Evolutionary conservation across 2,329 filamentous ascomycete species (phyloP).

Genomic region (Alternaria metachromatica): DNA sequence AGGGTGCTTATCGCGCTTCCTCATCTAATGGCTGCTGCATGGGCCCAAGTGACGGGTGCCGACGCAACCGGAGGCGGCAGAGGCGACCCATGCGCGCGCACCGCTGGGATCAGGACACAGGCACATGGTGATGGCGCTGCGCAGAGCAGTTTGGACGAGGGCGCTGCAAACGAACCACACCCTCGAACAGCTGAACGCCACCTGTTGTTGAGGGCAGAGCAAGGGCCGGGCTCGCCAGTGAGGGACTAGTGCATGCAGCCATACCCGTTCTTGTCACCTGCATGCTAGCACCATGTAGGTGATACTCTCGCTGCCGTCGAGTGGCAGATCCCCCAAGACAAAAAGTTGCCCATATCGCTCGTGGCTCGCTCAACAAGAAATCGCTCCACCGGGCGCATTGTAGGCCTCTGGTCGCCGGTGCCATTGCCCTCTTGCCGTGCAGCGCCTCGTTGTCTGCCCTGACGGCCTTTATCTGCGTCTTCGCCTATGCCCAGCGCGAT

Average conservation of each 20-base stretch:
- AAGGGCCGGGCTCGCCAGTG: slow-evolving; percentile 1
- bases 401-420: not conserved
- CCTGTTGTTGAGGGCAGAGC: slow-evolving; percentile 10
- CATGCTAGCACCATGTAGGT: slow-evolving; percentile 16
- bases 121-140: not conserved
- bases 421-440: not conserved
- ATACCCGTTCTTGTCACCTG: slow-evolving; percentile 12
- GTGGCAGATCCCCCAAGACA: slow-evolving; percentile 3
- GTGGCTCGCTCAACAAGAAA: slow-evolving; percentile 13
- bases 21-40: slow-evolving; percentile 9
- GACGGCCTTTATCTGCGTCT: not conserved
- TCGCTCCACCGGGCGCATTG: slow-evolving; percentile 2
- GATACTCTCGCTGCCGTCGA: slow-evolving; percentile 3
- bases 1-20: slow-evolving; percentile 30
- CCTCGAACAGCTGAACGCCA: slow-evolving; percentile 2
- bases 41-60: slow-evolving; percentile 5
- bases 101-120: not conserved
- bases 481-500: slow-evolving; percentile 3
- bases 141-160: not conserved
- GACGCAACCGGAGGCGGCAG: slow-evolving; percentile 13
- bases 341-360: slow-evolving; percentile 1
- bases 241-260: slow-evolving; percentile 4
- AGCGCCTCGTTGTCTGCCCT: not conserved
- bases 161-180: slow-evolving; percentile 5
- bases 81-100: not conserved